A percentile compares a stretch with the other conserved stretches of the same genome.
Conservation (phyloP, 2,329 filamentous ascomycete genomes). For the Stagonosporopsis cucurbitacearum region DNA sequence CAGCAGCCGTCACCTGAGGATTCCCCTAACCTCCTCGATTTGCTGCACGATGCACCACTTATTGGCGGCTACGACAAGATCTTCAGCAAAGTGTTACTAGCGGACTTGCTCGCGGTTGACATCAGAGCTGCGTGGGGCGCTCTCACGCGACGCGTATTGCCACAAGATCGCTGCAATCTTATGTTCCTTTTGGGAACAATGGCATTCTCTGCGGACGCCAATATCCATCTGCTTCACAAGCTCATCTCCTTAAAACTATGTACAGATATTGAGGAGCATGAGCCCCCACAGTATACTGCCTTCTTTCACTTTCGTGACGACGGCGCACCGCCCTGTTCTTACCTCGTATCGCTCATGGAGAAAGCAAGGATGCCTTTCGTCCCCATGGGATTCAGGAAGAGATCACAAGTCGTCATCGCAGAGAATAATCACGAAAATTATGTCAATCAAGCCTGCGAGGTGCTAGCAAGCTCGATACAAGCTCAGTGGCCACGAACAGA, state of each 20-base stretch:
- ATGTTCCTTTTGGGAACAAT: constrained; percentile 58
- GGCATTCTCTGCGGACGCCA: constrained; percentile 49
- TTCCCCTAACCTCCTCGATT: constrained; percentile 12
- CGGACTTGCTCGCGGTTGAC: constrained; percentile 50
- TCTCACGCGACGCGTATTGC: constrained; percentile 49
- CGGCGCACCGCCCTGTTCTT: constrained; percentile 29
- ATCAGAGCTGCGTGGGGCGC: constrained; percentile 53
- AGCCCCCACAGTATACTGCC: constrained; percentile 44
- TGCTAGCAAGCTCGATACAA: constrained; percentile 51
- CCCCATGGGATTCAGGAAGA: constrained; percentile 32
- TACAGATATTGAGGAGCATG: constrained; percentile 48
- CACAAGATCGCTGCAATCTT: constrained; percentile 43
- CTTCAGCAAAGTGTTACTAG: constrained; percentile 46
- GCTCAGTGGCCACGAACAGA: constrained; percentile 48
- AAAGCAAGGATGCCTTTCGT: constrained; percentile 41
- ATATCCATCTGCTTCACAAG: constrained; percentile 53
- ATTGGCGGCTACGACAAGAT: constrained; percentile 51
- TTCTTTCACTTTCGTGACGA: constrained; percentile 46
- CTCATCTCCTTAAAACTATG: constrained; percentile 56
- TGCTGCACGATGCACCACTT: constrained; percentile 42
- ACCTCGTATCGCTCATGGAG: constrained; percentile 15
- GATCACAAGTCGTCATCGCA: constrained; percentile 38
- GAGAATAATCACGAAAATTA: constrained; percentile 29
- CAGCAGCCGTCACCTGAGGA: constrained; percentile 18
- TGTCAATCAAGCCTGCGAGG: constrained; percentile 40